Conservation (phyloP, 2,329 filamentous ascomycete genomes). For the Canariomyces notabilis region DNA sequence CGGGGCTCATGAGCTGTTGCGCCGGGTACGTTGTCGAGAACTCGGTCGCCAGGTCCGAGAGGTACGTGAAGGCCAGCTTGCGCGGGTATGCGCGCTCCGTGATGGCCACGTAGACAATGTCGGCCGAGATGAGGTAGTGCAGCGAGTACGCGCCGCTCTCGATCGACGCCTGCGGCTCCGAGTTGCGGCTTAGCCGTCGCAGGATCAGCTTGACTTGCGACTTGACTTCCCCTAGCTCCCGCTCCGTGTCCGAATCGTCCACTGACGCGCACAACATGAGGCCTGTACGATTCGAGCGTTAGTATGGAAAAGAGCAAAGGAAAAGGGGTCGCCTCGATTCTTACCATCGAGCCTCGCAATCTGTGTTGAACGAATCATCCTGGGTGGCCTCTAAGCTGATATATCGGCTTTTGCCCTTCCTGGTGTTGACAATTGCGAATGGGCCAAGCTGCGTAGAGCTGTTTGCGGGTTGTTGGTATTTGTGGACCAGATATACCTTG, state of each 20-base stretch:
- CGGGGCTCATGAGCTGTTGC: constrained; percentile 66
- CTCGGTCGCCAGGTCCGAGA: constrained; percentile 84
- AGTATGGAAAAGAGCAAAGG: not conserved
- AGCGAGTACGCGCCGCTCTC: constrained; percentile 77
- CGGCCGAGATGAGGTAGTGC: constrained; percentile 78
- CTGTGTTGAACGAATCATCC: constrained; percentile 87
- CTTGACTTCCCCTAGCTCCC: constrained; percentile 81
- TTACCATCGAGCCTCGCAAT: constrained; percentile 88
- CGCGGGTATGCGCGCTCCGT: constrained; percentile 91
- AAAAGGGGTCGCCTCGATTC: constrained; percentile 13
- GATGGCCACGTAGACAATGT: constrained; percentile 88
- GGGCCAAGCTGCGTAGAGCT: not conserved
- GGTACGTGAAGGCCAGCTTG: constrained; percentile 97
- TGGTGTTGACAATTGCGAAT: constrained; percentile 1
- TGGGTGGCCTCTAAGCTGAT: constrained; percentile 11
- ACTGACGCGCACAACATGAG: constrained; percentile 92
- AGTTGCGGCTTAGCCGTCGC: constrained; percentile 79
- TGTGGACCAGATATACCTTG: no score
- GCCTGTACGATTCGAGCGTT: constrained; percentile 51
- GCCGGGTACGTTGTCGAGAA: constrained; percentile 81
- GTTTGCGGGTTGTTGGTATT: not conserved
- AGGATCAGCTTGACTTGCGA: constrained; percentile 85
- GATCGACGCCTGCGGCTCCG: constrained; percentile 86
- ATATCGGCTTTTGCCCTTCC: not conserved
- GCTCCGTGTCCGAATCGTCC: constrained; percentile 76